phyloP scores from a whole-genome alignment of 306 rosid genomes.

The Mucuna pruriens region DNA sequence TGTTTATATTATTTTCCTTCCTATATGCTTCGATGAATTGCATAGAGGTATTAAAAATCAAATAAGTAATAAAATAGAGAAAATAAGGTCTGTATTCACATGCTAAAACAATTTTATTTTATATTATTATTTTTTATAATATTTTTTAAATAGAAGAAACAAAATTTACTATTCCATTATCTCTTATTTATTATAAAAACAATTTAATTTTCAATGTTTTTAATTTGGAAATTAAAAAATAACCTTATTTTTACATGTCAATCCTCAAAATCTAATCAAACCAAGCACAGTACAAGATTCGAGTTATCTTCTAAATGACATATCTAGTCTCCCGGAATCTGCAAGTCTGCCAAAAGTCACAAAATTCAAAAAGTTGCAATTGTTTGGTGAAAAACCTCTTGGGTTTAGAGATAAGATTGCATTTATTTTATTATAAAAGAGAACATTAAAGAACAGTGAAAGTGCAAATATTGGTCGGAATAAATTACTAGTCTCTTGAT shows the following conservation, averaged over 20 bases:
- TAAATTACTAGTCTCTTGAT: not conserved
- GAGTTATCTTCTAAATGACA: not conserved
- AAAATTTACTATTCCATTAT: no score
- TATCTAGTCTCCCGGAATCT: not conserved
- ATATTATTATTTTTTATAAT: no score
- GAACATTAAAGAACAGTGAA: not conserved
- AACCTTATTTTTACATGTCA: not conserved
- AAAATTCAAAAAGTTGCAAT: not conserved
- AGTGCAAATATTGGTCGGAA: not conserved
- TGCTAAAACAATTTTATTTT: no score
- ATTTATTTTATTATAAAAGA: not conserved
- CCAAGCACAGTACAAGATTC: not conserved
- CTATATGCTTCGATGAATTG: no score
- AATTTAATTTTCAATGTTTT: not conserved
- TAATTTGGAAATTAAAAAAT: not conserved
- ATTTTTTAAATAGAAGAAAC: no score
- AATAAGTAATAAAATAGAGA: no score
- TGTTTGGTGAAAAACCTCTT: not conserved
- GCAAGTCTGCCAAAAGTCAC: no score
- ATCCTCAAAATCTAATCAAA: not conserved
- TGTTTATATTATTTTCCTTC: no score
- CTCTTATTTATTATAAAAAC: not conserved
- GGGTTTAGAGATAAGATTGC: conserved; percentile 37
- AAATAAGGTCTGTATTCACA: no score
- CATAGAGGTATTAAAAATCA: no score